Evolutionary conservation across 202 grass and related monocot species (phyloP).

Genomic region (Eragrostis tef): DNA sequence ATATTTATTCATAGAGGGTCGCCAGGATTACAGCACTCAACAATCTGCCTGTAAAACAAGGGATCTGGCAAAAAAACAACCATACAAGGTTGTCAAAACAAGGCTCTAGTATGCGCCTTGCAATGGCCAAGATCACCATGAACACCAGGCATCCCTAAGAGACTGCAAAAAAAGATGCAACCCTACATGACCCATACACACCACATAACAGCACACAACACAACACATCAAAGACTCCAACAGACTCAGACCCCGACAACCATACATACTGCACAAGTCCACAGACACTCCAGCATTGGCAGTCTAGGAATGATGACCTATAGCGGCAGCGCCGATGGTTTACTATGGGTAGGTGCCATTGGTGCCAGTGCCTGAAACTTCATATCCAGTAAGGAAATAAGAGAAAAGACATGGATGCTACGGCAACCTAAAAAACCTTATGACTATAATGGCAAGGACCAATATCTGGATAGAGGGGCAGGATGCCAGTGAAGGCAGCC

Average conservation of each 20-base stretch:
- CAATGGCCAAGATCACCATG: slow-evolving; percentile 57
- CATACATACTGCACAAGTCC: slow-evolving; percentile 42
- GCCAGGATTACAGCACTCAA: slow-evolving; percentile 72
- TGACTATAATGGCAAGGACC: slow-evolving; percentile 57
- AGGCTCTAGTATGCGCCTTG: slow-evolving; percentile 57
- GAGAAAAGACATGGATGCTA: slow-evolving; percentile 55
- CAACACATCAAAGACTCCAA: slow-evolving; percentile 43
- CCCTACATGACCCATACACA: slow-evolving; percentile 53
- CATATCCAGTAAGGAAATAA: slow-evolving; percentile 53
- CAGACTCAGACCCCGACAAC: slow-evolving; percentile 48
- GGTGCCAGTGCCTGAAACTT: slow-evolving; percentile 27
- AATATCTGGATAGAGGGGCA: slow-evolving; percentile 59
- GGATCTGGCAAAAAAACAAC: slow-evolving; percentile 71
- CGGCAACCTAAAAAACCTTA: slow-evolving; percentile 67
- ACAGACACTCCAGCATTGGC: slow-evolving; percentile 24
- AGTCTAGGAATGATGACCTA: not conserved
- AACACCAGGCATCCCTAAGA: slow-evolving; percentile 82
- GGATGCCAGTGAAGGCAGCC: slow-evolving; percentile 55
- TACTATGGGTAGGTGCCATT: slow-evolving; percentile 25
- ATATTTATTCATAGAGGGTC: slow-evolving; percentile 70
- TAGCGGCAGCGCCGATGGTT: not conserved
- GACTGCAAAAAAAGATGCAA: slow-evolving; percentile 78
- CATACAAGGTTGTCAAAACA: slow-evolving; percentile 71
- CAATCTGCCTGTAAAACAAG: slow-evolving; percentile 69
- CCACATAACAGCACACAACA: slow-evolving; percentile 45